These are phyloP conservation scores for Aspergillus ustus DNA, from an alignment of 2,329 filamentous ascomycete genomes.

Conservation along the genomic window DNA sequence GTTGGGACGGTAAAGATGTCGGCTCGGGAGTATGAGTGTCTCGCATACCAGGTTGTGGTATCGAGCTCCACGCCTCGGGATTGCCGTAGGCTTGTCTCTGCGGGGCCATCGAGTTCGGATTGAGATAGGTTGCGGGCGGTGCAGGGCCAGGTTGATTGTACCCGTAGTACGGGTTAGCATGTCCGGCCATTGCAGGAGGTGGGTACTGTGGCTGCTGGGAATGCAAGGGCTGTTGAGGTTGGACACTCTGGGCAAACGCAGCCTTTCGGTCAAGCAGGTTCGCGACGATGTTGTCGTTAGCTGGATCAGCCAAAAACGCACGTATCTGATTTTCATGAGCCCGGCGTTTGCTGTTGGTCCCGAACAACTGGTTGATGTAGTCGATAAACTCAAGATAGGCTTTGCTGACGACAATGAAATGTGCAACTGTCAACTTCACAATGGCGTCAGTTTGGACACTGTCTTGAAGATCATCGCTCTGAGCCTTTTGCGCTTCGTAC, in stretches of 20 bases:
- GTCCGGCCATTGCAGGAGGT: not conserved
- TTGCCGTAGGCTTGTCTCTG: not conserved
- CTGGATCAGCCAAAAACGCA: not conserved
- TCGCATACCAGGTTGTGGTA: not conserved
- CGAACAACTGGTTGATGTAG: not conserved
- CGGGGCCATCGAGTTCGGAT: not conserved
- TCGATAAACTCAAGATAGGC: not conserved
- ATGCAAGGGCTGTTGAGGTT: not conserved
- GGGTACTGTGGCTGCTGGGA: not conserved
- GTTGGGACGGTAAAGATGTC: not conserved
- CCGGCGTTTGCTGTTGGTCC: not conserved
- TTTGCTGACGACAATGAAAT: not conserved
- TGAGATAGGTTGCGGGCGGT: not conserved
- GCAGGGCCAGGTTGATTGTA: not conserved
- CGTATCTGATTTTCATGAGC: not conserved
- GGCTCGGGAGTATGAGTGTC: not conserved
- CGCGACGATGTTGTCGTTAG: not conserved
- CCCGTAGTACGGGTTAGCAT: not conserved
- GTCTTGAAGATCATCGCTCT: not conserved
- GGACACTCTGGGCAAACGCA: not conserved
- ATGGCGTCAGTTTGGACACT: not conserved
- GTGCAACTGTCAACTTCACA: not conserved
- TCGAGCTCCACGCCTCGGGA: not conserved
- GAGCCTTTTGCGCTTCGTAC: conserved; percentile 45
- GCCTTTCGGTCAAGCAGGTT: not conserved